Base-by-base conservation (phyloP, 306 rosid species). In the Citrullus mucosospermus region DNA sequence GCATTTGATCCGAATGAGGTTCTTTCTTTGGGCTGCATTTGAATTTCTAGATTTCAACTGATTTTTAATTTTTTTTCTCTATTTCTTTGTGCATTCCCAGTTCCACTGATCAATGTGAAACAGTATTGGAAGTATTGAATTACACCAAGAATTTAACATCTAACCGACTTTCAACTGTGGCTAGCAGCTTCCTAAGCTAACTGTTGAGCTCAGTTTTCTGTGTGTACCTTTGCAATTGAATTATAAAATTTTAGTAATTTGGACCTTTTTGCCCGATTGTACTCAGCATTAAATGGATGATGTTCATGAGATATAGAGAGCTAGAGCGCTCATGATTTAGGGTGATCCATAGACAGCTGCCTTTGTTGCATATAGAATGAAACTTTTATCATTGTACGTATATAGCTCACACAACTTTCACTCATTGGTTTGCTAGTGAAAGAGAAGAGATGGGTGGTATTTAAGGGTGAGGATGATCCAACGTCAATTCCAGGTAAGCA, bases 381-480 rank as follows among this genome's bases (percentile, higher is more conserved):
- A 71, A 72, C 60, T 50, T 4, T 28, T 44, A 46, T 22, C 22
- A 46, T 18, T 71, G 58, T 6, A 25, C 30, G 3, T 46, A 44
- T 70, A 46, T 58, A 43, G 39, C 58, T 71, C 76, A 46, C 34
- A 25, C 39, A 17, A 25, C 8, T 41, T 15, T 6, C 65, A 78
- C 59, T 79, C 25, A n/a, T 75, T 81, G 74, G 77, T 78, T 75
- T 80, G 73, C 68, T 34, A 92, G 99, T 90, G 93, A 95, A 95
- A 84, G 97, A 95, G 85, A 92, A 95, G 83, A 91, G 99, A 82
- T 95, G 99, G 99, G 97, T 90, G 82, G n/a, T 86, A 32, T 92
- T 95, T 82, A 91, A 89, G 90, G 92, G 92, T 46, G 99, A 95
- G 83, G 92, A 87, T 9, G 99, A 95, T 81, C 93, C 97, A 53